phyloP scores from a whole-genome alignment of 163 green algal species.

The Prototheca wickerhamii region DNA sequence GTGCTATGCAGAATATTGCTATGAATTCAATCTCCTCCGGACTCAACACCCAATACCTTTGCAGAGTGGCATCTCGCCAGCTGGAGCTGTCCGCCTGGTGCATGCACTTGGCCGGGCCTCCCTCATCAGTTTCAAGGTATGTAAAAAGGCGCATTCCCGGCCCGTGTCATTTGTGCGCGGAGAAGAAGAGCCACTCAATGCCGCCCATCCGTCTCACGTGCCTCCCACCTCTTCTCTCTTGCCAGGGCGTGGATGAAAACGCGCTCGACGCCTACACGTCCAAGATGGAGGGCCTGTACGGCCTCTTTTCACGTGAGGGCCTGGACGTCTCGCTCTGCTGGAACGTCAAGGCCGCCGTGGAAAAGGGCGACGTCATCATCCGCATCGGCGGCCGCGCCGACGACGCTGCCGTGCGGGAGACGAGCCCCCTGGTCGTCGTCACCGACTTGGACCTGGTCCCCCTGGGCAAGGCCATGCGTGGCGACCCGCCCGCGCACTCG shows the following conservation, averaged over 20 bases:
- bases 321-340: slow-evolving; percentile 39
- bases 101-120: slow-evolving; percentile 31
- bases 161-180: neutral
- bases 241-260: neutral
- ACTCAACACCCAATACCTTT: neutral
- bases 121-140: slow-evolving; percentile 30
- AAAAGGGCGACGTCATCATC: slow-evolving; percentile 21
- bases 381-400: slow-evolving; percentile 20
- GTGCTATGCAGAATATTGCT: no score
- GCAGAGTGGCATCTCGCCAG: slow-evolving; percentile 29
- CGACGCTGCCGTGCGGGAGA: slow-evolving; percentile 19
- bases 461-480: slow-evolving; percentile 23
- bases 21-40: neutral
- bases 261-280: slow-evolving; percentile 7
- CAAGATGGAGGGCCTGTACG: slow-evolving; percentile 14
- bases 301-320: slow-evolving; percentile 29
- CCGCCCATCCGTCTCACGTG: neutral
- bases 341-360: slow-evolving; percentile 12
- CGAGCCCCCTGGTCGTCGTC: slow-evolving; percentile 23
- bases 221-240: neutral
- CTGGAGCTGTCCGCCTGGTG: slow-evolving; percentile 32
- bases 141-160: neutral
- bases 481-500: slow-evolving; percentile 23
- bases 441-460: slow-evolving; percentile 40
- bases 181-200: neutral